Conservation (phyloP, 345 rosid genomes). For the Lumnitzera littorea region DNA sequence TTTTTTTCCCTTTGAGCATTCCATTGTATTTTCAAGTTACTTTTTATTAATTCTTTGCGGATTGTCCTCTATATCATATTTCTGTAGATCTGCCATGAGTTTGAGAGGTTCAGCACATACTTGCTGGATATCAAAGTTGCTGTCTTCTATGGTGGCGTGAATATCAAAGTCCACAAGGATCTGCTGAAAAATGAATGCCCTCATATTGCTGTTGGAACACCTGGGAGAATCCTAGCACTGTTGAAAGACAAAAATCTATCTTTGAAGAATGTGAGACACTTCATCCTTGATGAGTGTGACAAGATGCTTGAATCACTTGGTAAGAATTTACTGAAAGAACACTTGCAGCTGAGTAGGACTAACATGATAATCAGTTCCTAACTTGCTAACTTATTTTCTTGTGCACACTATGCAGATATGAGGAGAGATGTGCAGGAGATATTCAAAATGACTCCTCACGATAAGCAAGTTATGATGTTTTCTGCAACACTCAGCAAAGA, state of each 20-base stretch:
- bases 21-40: too few relatives aligned
- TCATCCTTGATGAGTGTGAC: constrained; percentile 98
- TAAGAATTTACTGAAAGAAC: constrained; percentile 5
- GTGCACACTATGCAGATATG: constrained; percentile 53
- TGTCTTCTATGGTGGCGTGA: constrained; percentile 95
- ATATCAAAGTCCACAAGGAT: constrained; percentile 83
- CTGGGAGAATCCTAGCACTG: constrained; percentile 86
- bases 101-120: constrained; percentile 93
- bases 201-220: constrained; percentile 97
- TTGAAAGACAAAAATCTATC: constrained; percentile 92
- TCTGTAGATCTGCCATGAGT: constrained; percentile 87
- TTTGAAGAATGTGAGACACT: constrained; percentile 98
- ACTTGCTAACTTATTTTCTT: background rate
- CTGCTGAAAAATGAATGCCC: constrained; percentile 96
- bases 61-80: background rate
- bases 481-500: constrained; percentile 99
- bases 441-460: constrained; percentile 98
- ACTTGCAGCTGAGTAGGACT: background rate
- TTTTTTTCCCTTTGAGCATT: too few relatives aligned
- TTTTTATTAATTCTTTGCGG: background rate
- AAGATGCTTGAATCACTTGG: constrained; percentile 99
- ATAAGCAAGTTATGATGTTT: constrained; percentile 99
- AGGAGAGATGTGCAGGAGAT: constrained; percentile 97
- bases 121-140: constrained; percentile 86
- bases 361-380: background rate